Percentiles rank a stretch among this genome's conserved stretches.
Conservation (phyloP, 2,329 filamentous ascomycete species). For the Cladorrhinum sp. region DNA sequence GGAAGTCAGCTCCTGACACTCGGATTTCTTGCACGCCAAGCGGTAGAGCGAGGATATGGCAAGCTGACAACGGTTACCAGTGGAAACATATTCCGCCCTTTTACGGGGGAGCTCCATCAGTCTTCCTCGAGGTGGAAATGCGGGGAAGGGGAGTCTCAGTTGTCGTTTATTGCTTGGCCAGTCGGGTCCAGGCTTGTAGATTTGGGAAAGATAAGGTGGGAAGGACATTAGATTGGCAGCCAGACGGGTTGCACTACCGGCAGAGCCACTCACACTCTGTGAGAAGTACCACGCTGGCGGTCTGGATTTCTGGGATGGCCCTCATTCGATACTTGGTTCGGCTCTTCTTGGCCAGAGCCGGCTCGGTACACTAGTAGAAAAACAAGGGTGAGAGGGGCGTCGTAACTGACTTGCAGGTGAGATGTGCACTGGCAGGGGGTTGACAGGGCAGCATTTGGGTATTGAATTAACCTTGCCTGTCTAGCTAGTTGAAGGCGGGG, state of each 20-base stretch:
- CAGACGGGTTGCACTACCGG: too few relatives aligned
- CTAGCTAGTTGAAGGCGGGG: constrained; percentile 3
- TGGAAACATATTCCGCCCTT: neutral
- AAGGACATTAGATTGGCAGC: neutral
- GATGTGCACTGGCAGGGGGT: neutral
- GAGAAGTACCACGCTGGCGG: neutral
- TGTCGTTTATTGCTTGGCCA: neutral
- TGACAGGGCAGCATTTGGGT: neutral
- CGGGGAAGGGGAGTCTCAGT: neutral
- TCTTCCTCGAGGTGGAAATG: neutral
- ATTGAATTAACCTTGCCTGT: neutral
- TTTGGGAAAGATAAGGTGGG: neutral
- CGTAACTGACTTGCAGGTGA: constrained; percentile 5
- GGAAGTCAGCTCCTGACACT: constrained; percentile 5
- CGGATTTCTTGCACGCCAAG: neutral
- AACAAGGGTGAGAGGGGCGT: neutral
- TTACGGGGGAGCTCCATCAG: neutral
- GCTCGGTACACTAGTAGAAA: constrained; percentile 2
- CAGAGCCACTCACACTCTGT: too few relatives aligned
- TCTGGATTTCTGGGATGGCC: neutral
- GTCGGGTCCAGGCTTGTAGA: neutral
- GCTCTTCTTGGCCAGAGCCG: constrained; percentile 3
- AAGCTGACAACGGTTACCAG: neutral
- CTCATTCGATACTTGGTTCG: neutral
- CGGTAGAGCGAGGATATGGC: neutral